Evolutionary conservation across 164 flowering plant species (phyloP).

Genomic region (Magnolia changhungtana): DNA sequence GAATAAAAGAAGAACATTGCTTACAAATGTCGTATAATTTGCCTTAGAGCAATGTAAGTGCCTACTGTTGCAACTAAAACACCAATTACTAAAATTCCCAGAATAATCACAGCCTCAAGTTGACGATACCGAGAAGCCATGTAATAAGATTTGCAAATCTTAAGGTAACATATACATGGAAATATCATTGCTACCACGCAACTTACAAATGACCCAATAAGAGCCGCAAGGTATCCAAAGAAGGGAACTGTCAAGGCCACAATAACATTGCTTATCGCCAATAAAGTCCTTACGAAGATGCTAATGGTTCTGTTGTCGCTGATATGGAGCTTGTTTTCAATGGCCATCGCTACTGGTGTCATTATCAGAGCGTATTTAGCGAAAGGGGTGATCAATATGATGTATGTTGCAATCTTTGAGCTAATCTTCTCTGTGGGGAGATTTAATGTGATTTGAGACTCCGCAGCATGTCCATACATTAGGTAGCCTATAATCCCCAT

Average conservation of each 20-base stretch:
- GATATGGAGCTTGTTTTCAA: slow-evolving; percentile 32
- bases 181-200: slow-evolving; percentile 37
- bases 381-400: slow-evolving; percentile 62
- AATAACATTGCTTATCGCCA: slow-evolving; percentile 41
- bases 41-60: slow-evolving; percentile 38
- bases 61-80: slow-evolving; percentile 32
- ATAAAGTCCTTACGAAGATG: slow-evolving; percentile 38
- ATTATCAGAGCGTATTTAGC: slow-evolving; percentile 69
- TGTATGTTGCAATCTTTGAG: slow-evolving; percentile 77
- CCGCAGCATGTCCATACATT: slow-evolving; percentile 65
- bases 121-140: slow-evolving; percentile 18
- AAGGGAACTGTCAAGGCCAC: slow-evolving; percentile 52
- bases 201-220: slow-evolving; percentile 47
- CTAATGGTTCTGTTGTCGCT: slow-evolving; percentile 23
- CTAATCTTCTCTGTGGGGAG: slow-evolving; percentile 51
- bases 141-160: slow-evolving; percentile 21
- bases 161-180: slow-evolving; percentile 58
- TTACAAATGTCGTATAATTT: slow-evolving; percentile 32
- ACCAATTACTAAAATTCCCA: slow-evolving; percentile 32
- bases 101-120: slow-evolving; percentile 31
- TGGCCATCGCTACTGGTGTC: slow-evolving; percentile 52
- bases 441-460: slow-evolving; percentile 71
- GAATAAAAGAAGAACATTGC: not conserved
- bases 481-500: slow-evolving; percentile 76
- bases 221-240: slow-evolving; percentile 48